Evolutionary conservation across 2,329 filamentous ascomycete genomes (phyloP).

Genomic region (Aspergillus neotritici): DNA sequence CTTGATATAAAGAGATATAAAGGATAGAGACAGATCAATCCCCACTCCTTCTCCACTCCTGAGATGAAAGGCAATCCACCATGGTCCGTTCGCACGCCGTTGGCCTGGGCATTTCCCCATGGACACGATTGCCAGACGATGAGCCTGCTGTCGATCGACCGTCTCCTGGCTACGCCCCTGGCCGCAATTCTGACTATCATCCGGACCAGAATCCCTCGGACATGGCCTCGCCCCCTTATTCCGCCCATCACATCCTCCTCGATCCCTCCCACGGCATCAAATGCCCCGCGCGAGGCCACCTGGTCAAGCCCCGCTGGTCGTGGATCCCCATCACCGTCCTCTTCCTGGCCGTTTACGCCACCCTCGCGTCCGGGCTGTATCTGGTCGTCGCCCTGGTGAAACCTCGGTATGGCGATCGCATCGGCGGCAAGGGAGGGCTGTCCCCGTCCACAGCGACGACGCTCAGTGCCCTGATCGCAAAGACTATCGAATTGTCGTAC

Average conservation of each 20-base stretch:
- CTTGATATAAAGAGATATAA: no score
- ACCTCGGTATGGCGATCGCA: conserved; percentile 56
- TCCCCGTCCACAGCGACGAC: conserved; percentile 60
- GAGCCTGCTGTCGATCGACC: not conserved
- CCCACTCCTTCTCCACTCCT: not conserved
- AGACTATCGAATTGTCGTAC: conserved; percentile 71
- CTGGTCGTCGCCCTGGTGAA: conserved; percentile 55
- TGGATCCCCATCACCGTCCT: conserved; percentile 34
- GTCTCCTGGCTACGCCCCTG: no score
- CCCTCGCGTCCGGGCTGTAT: conserved; percentile 47
- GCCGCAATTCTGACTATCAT: not conserved
- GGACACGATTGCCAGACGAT: not conserved
- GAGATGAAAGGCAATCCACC: not conserved
- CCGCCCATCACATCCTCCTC: conserved; percentile 7
- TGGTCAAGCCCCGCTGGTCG: conserved; percentile 29
- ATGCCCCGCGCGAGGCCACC: conserved; percentile 26
- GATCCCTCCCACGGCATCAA: conserved; percentile 7
- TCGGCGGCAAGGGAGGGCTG: conserved; percentile 46
- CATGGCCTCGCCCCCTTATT: not conserved
- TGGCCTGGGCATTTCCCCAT: conserved; percentile 1
- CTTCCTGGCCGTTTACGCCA: conserved; percentile 35
- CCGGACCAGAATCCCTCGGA: not conserved
- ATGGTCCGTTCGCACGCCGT: not conserved
- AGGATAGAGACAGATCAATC: no score
- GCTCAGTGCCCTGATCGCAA: conserved; percentile 64